Conservation (phyloP, 139 green algal species). For the Protoeuglena noctilucae region DNA sequence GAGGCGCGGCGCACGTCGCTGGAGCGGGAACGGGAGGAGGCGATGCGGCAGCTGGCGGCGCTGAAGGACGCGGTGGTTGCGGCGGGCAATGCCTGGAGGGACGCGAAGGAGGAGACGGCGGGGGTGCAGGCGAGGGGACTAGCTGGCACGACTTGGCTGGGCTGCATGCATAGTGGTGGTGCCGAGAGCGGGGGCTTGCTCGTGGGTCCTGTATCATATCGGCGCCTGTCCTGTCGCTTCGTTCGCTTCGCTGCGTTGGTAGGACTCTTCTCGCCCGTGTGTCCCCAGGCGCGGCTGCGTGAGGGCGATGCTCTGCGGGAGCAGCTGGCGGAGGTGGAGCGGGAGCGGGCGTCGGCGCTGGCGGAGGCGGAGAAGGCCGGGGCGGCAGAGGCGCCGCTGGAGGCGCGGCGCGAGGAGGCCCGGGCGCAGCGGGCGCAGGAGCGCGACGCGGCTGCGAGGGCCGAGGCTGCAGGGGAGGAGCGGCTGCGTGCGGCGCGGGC, state of each 20-base stretch:
- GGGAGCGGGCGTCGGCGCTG: constrained; percentile 4
- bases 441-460: not conserved
- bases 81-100: constrained; percentile 6
- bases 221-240: too few species aligned
- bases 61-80: constrained; percentile 8
- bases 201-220: too few species aligned
- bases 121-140: too few species aligned
- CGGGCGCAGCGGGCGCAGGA: too few species aligned
- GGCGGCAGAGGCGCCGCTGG: constrained; percentile 1
- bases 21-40: constrained; percentile 18
- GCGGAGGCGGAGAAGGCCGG: not conserved
- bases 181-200: too few species aligned
- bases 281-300: constrained; percentile 12
- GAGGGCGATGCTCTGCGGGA: constrained; percentile 4
- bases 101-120: too few species aligned
- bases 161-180: too few species aligned
- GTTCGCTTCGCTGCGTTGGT: too few species aligned
- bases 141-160: too few species aligned
- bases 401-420: not conserved
- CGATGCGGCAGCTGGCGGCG: constrained; percentile 12
- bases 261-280: too few species aligned
- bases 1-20: constrained; percentile 14
- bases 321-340: not conserved
- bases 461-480: not conserved
- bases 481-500: too few species aligned